Evolutionary conservation across 2,329 filamentous ascomycete species (phyloP), one percentile per base, ranked within the genome.

Genomic region (Pyrenochaeta sp.): DNA sequence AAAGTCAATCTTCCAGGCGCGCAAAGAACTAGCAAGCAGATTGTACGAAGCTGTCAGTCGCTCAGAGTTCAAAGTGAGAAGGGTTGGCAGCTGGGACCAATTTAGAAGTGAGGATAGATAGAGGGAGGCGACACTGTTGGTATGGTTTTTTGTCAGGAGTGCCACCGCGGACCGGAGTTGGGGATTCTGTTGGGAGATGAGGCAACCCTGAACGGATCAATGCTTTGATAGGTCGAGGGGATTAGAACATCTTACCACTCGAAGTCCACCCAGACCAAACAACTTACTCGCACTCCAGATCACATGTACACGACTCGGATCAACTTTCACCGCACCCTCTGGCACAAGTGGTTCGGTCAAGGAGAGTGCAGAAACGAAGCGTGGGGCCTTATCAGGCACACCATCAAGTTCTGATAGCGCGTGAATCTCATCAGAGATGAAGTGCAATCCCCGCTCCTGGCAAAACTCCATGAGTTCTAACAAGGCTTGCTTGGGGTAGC

Each of bases 391-490:
- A 7, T 33, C 30, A 3, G 54, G 47, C 2, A 41, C 35, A 7
- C 18, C 51, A 0, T 57, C 54, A 9, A 72, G 49, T 5, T 43
- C 43, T 3, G 58, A 51, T 0, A 71, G 48, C 5, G 66, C 69
- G 21, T 60, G 66, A 4, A 67, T 49, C 33, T 73, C 70, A 35
- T 73, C 70, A 9, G 52, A 66, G 14, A 73, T 67, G 2, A 72
- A 41, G 46, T 73, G 70, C 11, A 73, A 54, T 1, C 58, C 61
- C 1, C 65, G 33, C 37, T 73, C 68, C 35, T 72, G 69, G 31
- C 70, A 73, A 29, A 72, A 72, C 27, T 72, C 69, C 64, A 73
- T 63, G 35, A 68, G 61, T 20, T 71, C 70, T 1, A 71, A 58
- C 3, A 73, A 32, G 0, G 61, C 60, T 20, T 63, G 57, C 31